Conservation (phyloP, 2,329 filamentous ascomycete genomes). For the Diaporthe sp. region DNA sequence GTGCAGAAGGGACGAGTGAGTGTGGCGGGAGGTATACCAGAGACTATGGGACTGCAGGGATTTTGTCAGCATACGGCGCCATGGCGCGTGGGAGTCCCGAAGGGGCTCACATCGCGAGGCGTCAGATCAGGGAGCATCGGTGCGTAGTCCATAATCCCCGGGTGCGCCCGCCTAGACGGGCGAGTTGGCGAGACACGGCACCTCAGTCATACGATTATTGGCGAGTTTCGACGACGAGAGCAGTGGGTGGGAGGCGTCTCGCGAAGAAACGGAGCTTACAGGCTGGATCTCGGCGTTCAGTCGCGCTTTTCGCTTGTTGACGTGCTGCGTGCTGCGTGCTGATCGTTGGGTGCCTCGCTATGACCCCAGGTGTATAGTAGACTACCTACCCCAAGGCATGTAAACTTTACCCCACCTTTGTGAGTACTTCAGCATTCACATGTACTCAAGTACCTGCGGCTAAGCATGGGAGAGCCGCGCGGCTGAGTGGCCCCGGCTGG, state of each 20-base stretch:
- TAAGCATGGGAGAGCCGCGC: slow-evolving; percentile 26
- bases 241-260: background rate
- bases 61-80: slow-evolving; percentile 42
- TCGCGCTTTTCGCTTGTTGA: background rate
- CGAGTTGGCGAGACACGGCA: background rate
- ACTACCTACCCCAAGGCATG: background rate
- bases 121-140: slow-evolving; percentile 76
- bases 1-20: slow-evolving; percentile 51
- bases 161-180: slow-evolving; percentile 5
- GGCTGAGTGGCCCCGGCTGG: slow-evolving; percentile 14
- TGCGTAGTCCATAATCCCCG: slow-evolving; percentile 68
- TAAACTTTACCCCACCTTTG: slow-evolving; percentile 10
- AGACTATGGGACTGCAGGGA: slow-evolving; percentile 74
- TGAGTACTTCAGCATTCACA: background rate
- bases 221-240: background rate
- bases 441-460: slow-evolving; percentile 27
- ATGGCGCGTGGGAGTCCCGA: background rate
- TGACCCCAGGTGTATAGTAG: background rate
- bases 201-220: background rate
- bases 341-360: background rate
- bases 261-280: background rate
- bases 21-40: slow-evolving; percentile 78
- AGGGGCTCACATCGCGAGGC: slow-evolving; percentile 74
- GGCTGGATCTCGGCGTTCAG: background rate
- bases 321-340: background rate